Percentiles rank a stretch among this genome's conserved stretches.
phyloP scores from a whole-genome alignment of 83 land plant genomes.

The Thuja plicata region DNA sequence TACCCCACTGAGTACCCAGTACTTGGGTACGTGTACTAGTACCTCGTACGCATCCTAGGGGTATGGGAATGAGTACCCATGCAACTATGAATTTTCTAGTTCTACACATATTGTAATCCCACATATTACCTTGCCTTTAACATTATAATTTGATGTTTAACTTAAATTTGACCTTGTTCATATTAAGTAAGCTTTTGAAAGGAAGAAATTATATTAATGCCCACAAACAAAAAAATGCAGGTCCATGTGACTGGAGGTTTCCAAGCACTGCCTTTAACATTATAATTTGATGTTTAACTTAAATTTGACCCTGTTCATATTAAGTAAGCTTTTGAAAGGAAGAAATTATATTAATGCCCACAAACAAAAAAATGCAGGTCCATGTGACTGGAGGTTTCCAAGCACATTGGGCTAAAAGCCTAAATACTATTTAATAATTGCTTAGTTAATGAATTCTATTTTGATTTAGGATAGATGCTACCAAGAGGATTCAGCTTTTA shows the following conservation, averaged over 20 bases:
- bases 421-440: not conserved
- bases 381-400: not conserved
- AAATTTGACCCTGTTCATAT: not conserved
- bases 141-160: too few relatives aligned
- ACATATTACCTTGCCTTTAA: not conserved
- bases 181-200: too few relatives aligned
- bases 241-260: not conserved
- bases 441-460: not conserved
- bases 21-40: too few relatives aligned
- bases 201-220: not conserved
- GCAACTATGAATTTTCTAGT: not conserved
- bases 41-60: too few relatives aligned
- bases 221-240: not conserved
- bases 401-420: too few relatives aligned
- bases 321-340: too few relatives aligned
- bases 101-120: not conserved
- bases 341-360: not conserved
- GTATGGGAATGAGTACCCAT: too few relatives aligned
- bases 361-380: not conserved
- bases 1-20: too few relatives aligned
- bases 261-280: not conserved
- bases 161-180: not conserved
- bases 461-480: not conserved
- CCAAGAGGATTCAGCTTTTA: not conserved
- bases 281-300: too few relatives aligned